phyloP scores from a whole-genome alignment of 768 basidiomycete species.

The Cyathus striatus region DNA sequence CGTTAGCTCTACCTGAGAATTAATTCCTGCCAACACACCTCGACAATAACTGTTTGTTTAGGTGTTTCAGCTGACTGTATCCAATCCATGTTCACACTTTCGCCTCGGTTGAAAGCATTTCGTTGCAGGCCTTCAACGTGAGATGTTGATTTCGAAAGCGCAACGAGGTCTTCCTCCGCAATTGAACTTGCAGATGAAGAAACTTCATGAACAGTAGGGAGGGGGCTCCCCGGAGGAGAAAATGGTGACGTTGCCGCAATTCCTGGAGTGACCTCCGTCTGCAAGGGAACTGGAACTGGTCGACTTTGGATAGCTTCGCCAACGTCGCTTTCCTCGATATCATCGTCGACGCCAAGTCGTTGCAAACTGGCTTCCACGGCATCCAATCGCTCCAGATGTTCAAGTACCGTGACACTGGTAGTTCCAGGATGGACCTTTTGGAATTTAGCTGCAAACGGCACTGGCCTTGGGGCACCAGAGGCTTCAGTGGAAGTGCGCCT shows the following conservation, averaged over 20 bases:
- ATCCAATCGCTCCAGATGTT: slow-evolving; percentile 82
- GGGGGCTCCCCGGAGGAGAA: slow-evolving; percentile 56
- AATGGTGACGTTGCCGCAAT: slow-evolving; percentile 36
- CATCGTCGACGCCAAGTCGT: slow-evolving; percentile 60
- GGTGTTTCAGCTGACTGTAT: slow-evolving; percentile 35
- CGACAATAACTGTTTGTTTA: slow-evolving; percentile 62
- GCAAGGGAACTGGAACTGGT: slow-evolving; percentile 15
- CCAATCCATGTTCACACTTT: slow-evolving; percentile 39
- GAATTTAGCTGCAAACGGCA: slow-evolving; percentile 82
- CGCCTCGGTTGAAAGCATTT: slow-evolving; percentile 23
- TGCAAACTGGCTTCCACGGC: slow-evolving; percentile 77
- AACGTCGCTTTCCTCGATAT: slow-evolving; percentile 58
- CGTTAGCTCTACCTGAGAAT: neutral
- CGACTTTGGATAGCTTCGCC: slow-evolving; percentile 38
- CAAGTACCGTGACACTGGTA: slow-evolving; percentile 80
- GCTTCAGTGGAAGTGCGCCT: slow-evolving; percentile 59
- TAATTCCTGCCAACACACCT: slow-evolving; percentile 47
- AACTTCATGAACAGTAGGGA: slow-evolving; percentile 54
- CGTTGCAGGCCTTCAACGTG: slow-evolving; percentile 51
- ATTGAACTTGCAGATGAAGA: slow-evolving; percentile 49
- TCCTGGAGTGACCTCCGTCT: slow-evolving; percentile 19
- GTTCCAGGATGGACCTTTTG: slow-evolving; percentile 80
- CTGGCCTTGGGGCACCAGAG: slow-evolving; percentile 63
- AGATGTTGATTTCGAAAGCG: slow-evolving; percentile 74
- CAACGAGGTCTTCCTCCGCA: slow-evolving; percentile 65